Conservation (phyloP, 495 filamentous ascomycete species). For the Talaromyces proteolyticus region DNA sequence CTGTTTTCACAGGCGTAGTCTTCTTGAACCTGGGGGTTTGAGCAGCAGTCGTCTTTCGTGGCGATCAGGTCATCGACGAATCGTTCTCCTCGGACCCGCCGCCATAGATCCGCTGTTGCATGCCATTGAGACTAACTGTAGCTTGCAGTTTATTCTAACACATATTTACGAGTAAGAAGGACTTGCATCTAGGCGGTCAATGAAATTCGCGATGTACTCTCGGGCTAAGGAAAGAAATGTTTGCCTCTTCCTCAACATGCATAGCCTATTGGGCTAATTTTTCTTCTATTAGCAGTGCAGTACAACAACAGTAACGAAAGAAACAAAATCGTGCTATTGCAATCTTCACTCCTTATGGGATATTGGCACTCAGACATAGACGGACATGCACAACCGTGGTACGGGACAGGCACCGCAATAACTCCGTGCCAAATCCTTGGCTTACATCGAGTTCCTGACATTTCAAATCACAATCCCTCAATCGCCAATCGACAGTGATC, state of each 20-base stretch:
- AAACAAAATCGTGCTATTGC: constrained; percentile 28
- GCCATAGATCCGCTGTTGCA: too few relatives aligned
- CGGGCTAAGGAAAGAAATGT: constrained; percentile 23
- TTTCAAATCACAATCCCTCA: constrained; percentile 11
- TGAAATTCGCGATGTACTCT: constrained; percentile 32
- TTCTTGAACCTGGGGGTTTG: too few relatives aligned
- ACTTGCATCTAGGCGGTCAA: too few relatives aligned
- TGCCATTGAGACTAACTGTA: too few relatives aligned
- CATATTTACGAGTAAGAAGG: too few relatives aligned
- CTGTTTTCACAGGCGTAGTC: too few relatives aligned
- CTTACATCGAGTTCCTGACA: constrained; percentile 21
- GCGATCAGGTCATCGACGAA: too few relatives aligned
- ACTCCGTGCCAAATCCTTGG: constrained; percentile 27
- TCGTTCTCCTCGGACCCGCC: too few relatives aligned
- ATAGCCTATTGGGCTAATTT: too few relatives aligned
- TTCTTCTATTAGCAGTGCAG: too few relatives aligned
- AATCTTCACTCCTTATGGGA: constrained; percentile 30
- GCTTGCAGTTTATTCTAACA: too few relatives aligned
- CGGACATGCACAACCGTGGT: constrained; percentile 28
- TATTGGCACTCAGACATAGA: constrained; percentile 34
- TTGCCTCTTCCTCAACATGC: constrained; percentile 14
- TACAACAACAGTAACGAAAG: constrained; percentile 26
- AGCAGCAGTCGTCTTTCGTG: too few relatives aligned
- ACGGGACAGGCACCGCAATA: constrained; percentile 29
- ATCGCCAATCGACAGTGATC: constrained; percentile 19